Conservation (phyloP, 768 basidiomycete species). For the Termitomyces sp. region DNA sequence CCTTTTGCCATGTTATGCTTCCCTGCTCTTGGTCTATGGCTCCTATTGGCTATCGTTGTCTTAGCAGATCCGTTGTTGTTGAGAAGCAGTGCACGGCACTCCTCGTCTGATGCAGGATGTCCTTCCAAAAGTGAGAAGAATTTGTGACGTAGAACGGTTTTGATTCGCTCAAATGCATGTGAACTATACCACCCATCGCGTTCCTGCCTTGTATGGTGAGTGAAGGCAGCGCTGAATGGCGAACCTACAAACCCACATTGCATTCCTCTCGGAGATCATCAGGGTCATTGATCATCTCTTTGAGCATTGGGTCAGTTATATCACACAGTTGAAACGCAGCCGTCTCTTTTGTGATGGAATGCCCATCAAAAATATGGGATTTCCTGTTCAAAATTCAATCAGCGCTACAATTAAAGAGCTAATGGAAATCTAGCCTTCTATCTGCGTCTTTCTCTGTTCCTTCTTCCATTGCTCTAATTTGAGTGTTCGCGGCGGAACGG, state of each 20-base stretch:
- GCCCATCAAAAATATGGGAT: slow-evolving; percentile 89
- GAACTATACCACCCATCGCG: slow-evolving; percentile 87
- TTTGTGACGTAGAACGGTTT: slow-evolving; percentile 79
- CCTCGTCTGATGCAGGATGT: slow-evolving; percentile 64
- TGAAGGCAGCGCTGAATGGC: not conserved
- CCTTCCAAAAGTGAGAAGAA: slow-evolving; percentile 76
- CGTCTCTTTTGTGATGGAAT: slow-evolving; percentile 72
- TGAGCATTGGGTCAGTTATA: slow-evolving; percentile 80
- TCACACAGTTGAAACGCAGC: slow-evolving; percentile 95
- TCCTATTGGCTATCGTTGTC: slow-evolving; percentile 32
- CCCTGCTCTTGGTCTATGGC: slow-evolving; percentile 54
- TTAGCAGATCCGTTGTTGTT: slow-evolving; percentile 35
- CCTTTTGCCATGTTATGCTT: slow-evolving; percentile 92
- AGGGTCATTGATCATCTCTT: slow-evolving; percentile 72
- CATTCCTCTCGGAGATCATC: slow-evolving; percentile 66
- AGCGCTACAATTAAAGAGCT: not conserved
- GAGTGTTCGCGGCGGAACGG: slow-evolving; percentile 35
- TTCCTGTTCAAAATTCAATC: slow-evolving; percentile 29
- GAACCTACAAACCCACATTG: slow-evolving; percentile 47
- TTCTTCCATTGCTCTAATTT: slow-evolving; percentile 34
- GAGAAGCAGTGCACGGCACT: slow-evolving; percentile 61
- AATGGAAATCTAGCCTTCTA: slow-evolving; percentile 35
- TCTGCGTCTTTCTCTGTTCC: slow-evolving; percentile 34
- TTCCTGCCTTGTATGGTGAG: slow-evolving; percentile 39
- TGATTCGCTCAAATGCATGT: slow-evolving; percentile 77